Evolutionary conservation across 352 stramenopile species (phyloP).

Genomic region (Pythium coloratum): DNA sequence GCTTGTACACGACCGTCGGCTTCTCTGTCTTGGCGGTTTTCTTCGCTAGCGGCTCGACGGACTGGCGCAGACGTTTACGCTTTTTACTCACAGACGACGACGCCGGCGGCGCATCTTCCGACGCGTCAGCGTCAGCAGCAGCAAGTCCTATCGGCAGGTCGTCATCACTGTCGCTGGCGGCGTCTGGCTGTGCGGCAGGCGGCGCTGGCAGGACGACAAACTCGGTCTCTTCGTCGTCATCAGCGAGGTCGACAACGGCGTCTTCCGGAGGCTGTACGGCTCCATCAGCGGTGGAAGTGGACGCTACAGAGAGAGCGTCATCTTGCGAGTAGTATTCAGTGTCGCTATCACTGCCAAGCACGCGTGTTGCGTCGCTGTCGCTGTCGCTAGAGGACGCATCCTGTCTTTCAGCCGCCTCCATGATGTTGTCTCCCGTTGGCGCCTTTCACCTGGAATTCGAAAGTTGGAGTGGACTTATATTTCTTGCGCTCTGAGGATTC

Average conservation of each 20-base stretch:
- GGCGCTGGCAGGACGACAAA: constrained; percentile 11
- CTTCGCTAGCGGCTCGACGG: neutral
- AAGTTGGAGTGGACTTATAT: constrained; percentile 8
- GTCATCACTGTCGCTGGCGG: constrained; percentile 10
- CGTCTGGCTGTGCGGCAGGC: neutral
- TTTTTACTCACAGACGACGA: constrained; percentile 2
- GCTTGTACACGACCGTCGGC: constrained; percentile 34
- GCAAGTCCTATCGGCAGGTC: constrained; percentile 7
- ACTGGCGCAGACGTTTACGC: constrained; percentile 18
- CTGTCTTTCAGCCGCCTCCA: constrained; percentile 9
- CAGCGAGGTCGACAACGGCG: constrained; percentile 7
- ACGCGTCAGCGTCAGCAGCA: neutral
- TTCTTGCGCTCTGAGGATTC: neutral
- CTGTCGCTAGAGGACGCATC: constrained; percentile 9
- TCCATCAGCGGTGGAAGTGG: neutral
- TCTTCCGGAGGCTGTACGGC: neutral
- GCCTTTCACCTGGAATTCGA: constrained; percentile 1
- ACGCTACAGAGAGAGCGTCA: neutral
- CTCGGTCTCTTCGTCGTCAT: constrained; percentile 14
- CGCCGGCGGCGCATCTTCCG: neutral
- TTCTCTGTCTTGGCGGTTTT: constrained; percentile 6
- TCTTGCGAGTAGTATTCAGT: constrained; percentile 1
- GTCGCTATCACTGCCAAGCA: constrained; percentile 6
- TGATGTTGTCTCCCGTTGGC: neutral
- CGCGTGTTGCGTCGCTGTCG: constrained; percentile 19